phyloP scores from a whole-genome alignment of 2,329 filamentous ascomycete species.

The Xylariaceae sp. region DNA sequence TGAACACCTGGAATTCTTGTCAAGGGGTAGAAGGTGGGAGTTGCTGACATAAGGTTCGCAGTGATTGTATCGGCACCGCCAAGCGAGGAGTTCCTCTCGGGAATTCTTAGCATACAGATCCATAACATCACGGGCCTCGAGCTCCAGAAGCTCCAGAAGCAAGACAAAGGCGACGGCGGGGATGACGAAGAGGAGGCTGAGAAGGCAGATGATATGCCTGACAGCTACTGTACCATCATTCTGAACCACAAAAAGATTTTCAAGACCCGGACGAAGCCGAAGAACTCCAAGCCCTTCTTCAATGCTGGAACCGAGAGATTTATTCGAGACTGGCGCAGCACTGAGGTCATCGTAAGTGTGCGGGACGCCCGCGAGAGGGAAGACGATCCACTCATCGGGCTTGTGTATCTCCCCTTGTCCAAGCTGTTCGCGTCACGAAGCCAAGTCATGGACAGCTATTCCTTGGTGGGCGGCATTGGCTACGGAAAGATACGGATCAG shows the following conservation, averaged over 20 bases:
- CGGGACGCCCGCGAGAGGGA: constrained; percentile 64
- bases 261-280: constrained; percentile 69
- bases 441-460: constrained; percentile 61
- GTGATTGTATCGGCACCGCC: constrained; percentile 64
- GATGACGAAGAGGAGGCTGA: constrained; percentile 53
- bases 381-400: constrained; percentile 63
- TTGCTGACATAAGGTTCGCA: constrained; percentile 2
- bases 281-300: constrained; percentile 73
- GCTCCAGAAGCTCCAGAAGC: constrained; percentile 53
- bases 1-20: background rate
- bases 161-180: constrained; percentile 42
- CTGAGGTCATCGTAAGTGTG: constrained; percentile 63
- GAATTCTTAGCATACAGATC: constrained; percentile 64
- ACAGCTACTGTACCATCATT: constrained; percentile 67
- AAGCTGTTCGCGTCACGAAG: constrained; percentile 58
- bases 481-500: constrained; percentile 64
- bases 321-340: constrained; percentile 60
- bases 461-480: constrained; percentile 66
- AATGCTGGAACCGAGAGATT: constrained; percentile 72
- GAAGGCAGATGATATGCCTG: constrained; percentile 58
- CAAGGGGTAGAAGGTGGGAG: background rate
- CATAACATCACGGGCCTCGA: constrained; percentile 68
- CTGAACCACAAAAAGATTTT: constrained; percentile 67
- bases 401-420: constrained; percentile 61
- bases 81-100: constrained; percentile 54